Evolutionary conservation across 768 basidiomycete species (phyloP), one percentile per base, ranked within the genome.

Genomic region (Crucibulum laeve): DNA sequence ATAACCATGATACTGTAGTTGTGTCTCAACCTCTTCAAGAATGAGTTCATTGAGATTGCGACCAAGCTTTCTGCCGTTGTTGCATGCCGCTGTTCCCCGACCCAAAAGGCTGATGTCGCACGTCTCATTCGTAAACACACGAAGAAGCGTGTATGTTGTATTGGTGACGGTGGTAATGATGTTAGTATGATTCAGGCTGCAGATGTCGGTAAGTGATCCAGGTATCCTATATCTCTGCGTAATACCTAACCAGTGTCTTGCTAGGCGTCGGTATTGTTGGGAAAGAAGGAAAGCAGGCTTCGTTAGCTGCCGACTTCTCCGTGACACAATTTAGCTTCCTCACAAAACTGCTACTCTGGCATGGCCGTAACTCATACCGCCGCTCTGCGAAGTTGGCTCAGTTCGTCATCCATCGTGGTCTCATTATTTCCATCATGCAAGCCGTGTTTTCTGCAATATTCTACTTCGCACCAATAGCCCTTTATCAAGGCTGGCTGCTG

Each of bases 141-240:
- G 2, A 87, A 82, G 67, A 98, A 97, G 63, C 82, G 95, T 0
- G 95, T 99, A 0, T 98, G 95, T 62, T 98, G 96, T 59, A 98
- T 98, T 46, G 96, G 96, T 2, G 96, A 99, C 66, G 96, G 96
- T 25, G 96, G 96, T 3, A 99, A 99, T 61, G 96, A 99, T 60
- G 96, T 99, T 49, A 92, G 90, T 61, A 99, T 99, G 96, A 99
- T 99, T 48, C 96, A 98, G 58, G 96, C 96, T 1, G 96, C 96
- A 2, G 92, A 98, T 56, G 93, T 99, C 46, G 95, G 93, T 92
- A 38, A 60, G 91, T 81, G 4, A 24, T 24, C 34, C n/a, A 25
- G 4, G 24, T 24, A 24, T 8, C 33, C 36, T 18, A 34, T 19
- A 15, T 23, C 13, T 43, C 32, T 15, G 14, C 17, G 35, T 34